These are phyloP conservation scores for Agaricus blazei DNA, from an alignment of 768 basidiomycete genomes.

Conservation along the genomic window DNA sequence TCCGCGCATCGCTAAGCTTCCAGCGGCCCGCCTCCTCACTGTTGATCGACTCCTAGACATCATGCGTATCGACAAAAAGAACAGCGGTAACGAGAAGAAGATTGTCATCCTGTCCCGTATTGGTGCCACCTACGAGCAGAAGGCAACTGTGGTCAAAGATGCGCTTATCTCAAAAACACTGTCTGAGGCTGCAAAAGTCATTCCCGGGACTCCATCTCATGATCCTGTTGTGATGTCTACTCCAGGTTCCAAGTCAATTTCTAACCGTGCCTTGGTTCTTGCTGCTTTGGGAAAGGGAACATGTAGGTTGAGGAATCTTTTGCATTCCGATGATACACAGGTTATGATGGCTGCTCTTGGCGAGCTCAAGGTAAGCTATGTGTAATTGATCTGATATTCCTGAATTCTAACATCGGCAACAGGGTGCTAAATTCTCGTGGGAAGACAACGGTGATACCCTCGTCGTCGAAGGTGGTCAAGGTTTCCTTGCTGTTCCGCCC, in stretches of 20 bases:
- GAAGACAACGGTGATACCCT: slow-evolving; percentile 96
- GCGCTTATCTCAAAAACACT: slow-evolving; percentile 77
- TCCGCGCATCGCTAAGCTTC: slow-evolving; percentile 68
- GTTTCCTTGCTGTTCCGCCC: slow-evolving; percentile 69
- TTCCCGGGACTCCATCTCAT: slow-evolving; percentile 59
- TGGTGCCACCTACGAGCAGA: slow-evolving; percentile 87
- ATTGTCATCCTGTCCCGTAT: slow-evolving; percentile 89
- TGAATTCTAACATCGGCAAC: slow-evolving; percentile 3
- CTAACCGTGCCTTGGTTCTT: slow-evolving; percentile 89
- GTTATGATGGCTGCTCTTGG: slow-evolving; percentile 97
- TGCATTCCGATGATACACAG: slow-evolving; percentile 97
- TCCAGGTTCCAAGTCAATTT: slow-evolving; percentile 95
- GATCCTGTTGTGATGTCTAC: slow-evolving; percentile 74
- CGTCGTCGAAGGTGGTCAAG: slow-evolving; percentile 84
- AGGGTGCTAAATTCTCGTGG: slow-evolving; percentile 94
- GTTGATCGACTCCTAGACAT: slow-evolving; percentile 84
- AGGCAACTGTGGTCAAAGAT: slow-evolving; percentile 84
- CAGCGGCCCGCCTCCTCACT: slow-evolving; percentile 65
- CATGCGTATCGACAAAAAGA: slow-evolving; percentile 98
- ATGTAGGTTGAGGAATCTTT: slow-evolving; percentile 81
- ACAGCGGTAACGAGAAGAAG: slow-evolving; percentile 88
- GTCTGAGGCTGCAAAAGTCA: slow-evolving; percentile 72
- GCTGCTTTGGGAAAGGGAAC: slow-evolving; percentile 89
- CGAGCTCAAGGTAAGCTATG: slow-evolving; percentile 67
- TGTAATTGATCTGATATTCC: slow-evolving; percentile 1